These are phyloP conservation scores for Macrocybe sp. DNA, from an alignment of 1,284 basidiomycete species.

Conservation along the genomic window DNA sequence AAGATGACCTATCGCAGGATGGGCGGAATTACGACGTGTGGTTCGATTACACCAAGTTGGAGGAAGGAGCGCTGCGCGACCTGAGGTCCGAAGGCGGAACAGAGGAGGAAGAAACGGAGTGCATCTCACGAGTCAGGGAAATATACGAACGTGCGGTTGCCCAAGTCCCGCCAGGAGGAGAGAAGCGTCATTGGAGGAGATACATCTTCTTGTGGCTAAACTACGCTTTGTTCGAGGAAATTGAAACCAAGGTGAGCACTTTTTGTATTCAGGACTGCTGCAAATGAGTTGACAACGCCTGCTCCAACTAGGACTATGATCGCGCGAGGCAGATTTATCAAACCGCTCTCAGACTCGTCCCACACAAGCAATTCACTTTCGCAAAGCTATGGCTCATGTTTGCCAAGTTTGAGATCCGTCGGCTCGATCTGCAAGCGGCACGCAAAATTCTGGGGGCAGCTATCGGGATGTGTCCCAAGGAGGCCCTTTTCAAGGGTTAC, in stretches of 20 bases:
- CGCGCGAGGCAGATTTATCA: conserved; percentile 91
- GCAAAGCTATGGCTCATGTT: conserved; percentile 93
- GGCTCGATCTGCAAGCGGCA: conserved; percentile 79
- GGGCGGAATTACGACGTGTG: conserved; percentile 95
- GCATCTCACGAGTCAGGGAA: conserved; percentile 72
- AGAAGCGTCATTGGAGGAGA: conserved; percentile 91
- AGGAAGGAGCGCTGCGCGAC: conserved; percentile 83
- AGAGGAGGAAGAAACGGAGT: conserved; percentile 57
- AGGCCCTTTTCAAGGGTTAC: conserved; percentile 90
- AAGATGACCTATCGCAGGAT: conserved; percentile 88
- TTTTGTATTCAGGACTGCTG: neutral
- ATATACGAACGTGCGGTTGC: conserved; percentile 97
- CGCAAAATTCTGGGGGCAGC: conserved; percentile 88
- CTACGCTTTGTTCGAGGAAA: conserved; percentile 97
- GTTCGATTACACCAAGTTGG: conserved; percentile 95
- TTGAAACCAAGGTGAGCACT: conserved; percentile 74
- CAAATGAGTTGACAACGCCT: neutral
- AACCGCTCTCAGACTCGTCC: conserved; percentile 84
- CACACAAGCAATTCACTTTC: conserved; percentile 96
- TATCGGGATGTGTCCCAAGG: conserved; percentile 96
- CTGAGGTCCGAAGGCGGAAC: conserved; percentile 73
- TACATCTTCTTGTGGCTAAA: conserved; percentile 98
- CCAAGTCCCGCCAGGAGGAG: conserved; percentile 86
- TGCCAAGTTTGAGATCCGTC: conserved; percentile 89
- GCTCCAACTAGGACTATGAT: conserved; percentile 59